Evolutionary conservation across 805 yeast genomes (phyloP), one percentile per base, ranked within the genome.

Genomic region (Teunomyces lycoperdinae): DNA sequence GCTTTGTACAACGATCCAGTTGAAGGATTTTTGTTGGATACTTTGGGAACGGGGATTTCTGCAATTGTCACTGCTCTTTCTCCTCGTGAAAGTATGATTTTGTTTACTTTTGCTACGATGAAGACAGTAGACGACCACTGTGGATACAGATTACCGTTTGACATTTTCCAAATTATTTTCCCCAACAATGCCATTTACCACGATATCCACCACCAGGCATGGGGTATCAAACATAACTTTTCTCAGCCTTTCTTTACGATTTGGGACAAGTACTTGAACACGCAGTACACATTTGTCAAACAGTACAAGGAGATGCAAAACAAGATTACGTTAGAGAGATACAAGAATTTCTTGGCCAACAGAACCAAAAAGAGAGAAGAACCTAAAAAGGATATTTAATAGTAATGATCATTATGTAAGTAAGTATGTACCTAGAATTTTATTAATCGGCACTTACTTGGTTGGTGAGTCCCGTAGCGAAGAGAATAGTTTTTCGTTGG

Each of bases 101-200:
- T 94, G 47, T 94, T 76, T 68, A 83, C 92, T 1, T 89, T 94
- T 64, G 88, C 97, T 11, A 94, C 99, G 1, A 68, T 94, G 79
- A 94, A 94, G 68, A 94, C 99, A 1, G 96, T 94, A 43, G 98
- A 94, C 65, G 99, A 94, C 66, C 99, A 94, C 69, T 94, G 98
- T 67, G 99, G 99, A n/a, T 94, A 92, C 67, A 83, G 91, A 27
- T 74, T 94, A 47, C 98, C 98, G 11, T 87, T 74, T 65, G 99
- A 94, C 67, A 83, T 91, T 17, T 87, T 94, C 77, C 99, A 94
- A 74, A 63, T 82, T 38, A 48, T 92, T 17, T 94, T 94, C 79
- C 98, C 97, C 53, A 94, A 94, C 71, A 90, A 94, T 63, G 87
- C 98, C 10, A 86, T 90, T 29, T 94, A 90, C 67, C 99, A 94